These are phyloP conservation scores for Scedosporium boydii DNA, from an alignment of 2,329 filamentous ascomycete genomes.

Conservation along the genomic window DNA sequence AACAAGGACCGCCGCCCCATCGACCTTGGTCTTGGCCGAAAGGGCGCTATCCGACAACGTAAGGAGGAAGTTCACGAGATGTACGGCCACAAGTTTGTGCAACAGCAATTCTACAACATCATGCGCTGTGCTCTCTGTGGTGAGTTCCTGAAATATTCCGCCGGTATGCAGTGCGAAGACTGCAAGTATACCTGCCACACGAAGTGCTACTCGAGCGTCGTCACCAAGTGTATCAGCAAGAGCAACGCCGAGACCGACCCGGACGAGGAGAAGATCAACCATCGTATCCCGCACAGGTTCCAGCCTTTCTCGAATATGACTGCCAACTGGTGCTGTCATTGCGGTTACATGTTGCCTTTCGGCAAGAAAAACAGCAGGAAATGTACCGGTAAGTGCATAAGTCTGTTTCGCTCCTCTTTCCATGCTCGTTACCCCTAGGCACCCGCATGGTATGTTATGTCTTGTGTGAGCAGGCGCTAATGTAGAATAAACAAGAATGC, in stretches of 20 bases:
- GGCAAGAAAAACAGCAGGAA: constrained; percentile 92
- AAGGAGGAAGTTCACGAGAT: constrained; percentile 99
- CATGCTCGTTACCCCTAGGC: background rate
- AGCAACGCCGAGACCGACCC: constrained; percentile 97
- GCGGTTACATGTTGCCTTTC: constrained; percentile 89
- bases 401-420: background rate
- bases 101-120: constrained; percentile 99
- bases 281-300: constrained; percentile 96
- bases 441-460: no score
- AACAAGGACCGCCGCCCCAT: constrained; percentile 73
- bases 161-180: constrained; percentile 98
- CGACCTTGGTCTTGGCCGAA: constrained; percentile 84
- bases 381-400: constrained; percentile 58
- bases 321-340: constrained; percentile 99
- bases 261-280: constrained; percentile 99
- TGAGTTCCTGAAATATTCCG: constrained; percentile 96
- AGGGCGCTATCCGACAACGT: constrained; percentile 91
- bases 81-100: constrained; percentile 97
- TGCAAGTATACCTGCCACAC: constrained; percentile 99
- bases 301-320: constrained; percentile 95
- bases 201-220: constrained; percentile 92
- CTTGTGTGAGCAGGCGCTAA: no score
- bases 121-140: constrained; percentile 98
- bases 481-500: constrained; percentile 53
- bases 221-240: constrained; percentile 99